Evolutionary conservation across 108 stramenopile species (phyloP).

Genomic region (Seminavis robusta): DNA sequence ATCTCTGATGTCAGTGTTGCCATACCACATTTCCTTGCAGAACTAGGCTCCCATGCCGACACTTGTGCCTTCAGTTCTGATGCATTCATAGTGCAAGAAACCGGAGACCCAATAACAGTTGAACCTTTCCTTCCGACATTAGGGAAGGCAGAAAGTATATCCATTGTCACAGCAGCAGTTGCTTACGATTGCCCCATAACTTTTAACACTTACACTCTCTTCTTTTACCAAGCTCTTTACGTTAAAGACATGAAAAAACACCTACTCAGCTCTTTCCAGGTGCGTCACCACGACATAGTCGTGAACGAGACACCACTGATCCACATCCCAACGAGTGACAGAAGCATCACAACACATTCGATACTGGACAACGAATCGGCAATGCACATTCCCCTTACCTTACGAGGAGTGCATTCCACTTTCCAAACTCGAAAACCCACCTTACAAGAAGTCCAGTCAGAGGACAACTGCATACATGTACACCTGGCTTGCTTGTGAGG

Average conservation of each 20-base stretch:
- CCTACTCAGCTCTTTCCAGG: slow-evolving; percentile 37
- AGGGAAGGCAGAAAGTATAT: neutral
- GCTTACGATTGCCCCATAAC: slow-evolving; percentile 20
- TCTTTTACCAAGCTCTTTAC: slow-evolving; percentile 28
- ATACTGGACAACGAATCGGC: neutral
- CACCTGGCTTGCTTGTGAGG: too few species aligned
- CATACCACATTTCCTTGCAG: neutral
- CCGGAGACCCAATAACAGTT: slow-evolving; percentile 11
- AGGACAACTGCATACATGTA: neutral
- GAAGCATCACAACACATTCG: neutral
- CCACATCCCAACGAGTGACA: neutral
- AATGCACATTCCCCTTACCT: slow-evolving; percentile 3
- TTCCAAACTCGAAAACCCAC: neutral
- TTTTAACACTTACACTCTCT: slow-evolving; percentile 22
- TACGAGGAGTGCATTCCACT: neutral
- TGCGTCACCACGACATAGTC: slow-evolving; percentile 21
- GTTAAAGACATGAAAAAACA: slow-evolving; percentile 14
- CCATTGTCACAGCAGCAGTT: slow-evolving; percentile 26
- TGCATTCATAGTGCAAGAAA: slow-evolving; percentile 5
- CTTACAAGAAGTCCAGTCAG: neutral
- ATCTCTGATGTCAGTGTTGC: too few species aligned
- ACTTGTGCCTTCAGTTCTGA: slow-evolving; percentile 20
- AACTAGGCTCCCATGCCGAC: slow-evolving; percentile 34
- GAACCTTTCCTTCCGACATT: neutral
- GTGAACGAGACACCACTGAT: slow-evolving; percentile 19